Percentiles rank a stretch among this genome's conserved stretches.
Evolutionary conservation across 371 early-diverging fungal genomes (phyloP).

Genomic region (Coemansia sp.): DNA sequence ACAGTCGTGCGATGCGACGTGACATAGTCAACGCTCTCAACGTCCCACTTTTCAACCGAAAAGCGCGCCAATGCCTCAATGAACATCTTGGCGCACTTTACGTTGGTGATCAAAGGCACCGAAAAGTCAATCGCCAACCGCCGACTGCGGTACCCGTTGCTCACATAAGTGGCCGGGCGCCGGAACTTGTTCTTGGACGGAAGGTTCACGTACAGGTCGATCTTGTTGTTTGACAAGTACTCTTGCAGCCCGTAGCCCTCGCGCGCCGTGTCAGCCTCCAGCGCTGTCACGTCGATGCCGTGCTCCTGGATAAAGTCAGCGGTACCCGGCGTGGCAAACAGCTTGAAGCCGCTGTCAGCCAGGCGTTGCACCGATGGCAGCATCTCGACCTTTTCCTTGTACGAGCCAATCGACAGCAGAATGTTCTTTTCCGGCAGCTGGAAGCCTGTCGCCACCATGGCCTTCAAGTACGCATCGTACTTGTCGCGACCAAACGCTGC

Average conservation of each 20-base stretch:
- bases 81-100: constrained; percentile 96
- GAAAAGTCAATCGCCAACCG: constrained; percentile 97
- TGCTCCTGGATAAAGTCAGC: constrained; percentile 94
- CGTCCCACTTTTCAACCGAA: constrained; percentile 63
- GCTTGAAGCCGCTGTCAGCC: constrained; percentile 74
- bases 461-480: constrained; percentile 95
- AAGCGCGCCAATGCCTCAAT: constrained; percentile 87
- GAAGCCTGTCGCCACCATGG: constrained; percentile 88
- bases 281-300: constrained; percentile 83
- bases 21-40: constrained; percentile 83
- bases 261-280: constrained; percentile 75
- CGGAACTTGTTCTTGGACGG: constrained; percentile 94
- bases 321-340: constrained; percentile 94
- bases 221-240: constrained; percentile 92
- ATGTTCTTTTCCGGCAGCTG: constrained; percentile 88
- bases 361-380: constrained; percentile 80
- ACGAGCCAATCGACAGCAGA: constrained; percentile 89
- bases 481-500: constrained; percentile 95
- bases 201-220: constrained; percentile 97
- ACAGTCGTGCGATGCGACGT: constrained; percentile 76
- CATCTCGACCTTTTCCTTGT: constrained; percentile 93
- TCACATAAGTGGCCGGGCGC: constrained; percentile 93
- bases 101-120: constrained; percentile 93
- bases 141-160: constrained; percentile 90
- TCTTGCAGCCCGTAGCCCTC: constrained; percentile 90